phyloP scores from a whole-genome alignment of 257 asterid genomes.

The Nicotiana sylvestris region DNA sequence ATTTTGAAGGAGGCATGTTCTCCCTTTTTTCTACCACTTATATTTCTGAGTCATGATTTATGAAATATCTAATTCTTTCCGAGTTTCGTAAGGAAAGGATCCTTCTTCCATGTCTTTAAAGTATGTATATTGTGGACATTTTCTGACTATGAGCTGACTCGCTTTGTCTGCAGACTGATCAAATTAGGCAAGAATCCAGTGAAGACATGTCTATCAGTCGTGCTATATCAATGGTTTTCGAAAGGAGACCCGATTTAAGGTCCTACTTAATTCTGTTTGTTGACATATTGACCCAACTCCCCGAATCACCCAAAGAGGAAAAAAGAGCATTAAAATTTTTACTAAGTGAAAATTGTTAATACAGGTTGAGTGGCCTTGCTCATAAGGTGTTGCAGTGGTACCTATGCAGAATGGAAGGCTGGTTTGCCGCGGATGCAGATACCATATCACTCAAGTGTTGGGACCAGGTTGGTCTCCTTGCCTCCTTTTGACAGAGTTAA shows the following conservation, averaged over 20 bases:
- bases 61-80: neutral
- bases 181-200: slow-evolving; percentile 57
- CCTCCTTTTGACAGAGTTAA: neutral
- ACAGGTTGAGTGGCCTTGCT: slow-evolving; percentile 76
- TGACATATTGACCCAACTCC: neutral
- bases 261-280: slow-evolving; percentile 10
- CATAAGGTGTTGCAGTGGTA: slow-evolving; percentile 93
- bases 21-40: neutral
- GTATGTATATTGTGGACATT: neutral
- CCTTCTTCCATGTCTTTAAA: neutral
- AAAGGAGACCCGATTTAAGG: slow-evolving; percentile 91
- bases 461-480: slow-evolving; percentile 66
- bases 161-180: slow-evolving; percentile 52
- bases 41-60: neutral
- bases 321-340: neutral
- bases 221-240: slow-evolving; percentile 77
- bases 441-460: slow-evolving; percentile 88
- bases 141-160: neutral
- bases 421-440: slow-evolving; percentile 98
- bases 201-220: slow-evolving; percentile 80
- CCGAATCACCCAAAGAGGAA: neutral
- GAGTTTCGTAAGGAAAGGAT: neutral
- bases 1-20: slow-evolving; percentile 75
- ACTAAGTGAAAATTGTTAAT: slow-evolving; percentile 1
- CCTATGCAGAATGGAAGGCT: slow-evolving; percentile 96